Base-by-base conservation (phyloP, 306 rosid genomes). In the Sicyos baderoa region DNA sequence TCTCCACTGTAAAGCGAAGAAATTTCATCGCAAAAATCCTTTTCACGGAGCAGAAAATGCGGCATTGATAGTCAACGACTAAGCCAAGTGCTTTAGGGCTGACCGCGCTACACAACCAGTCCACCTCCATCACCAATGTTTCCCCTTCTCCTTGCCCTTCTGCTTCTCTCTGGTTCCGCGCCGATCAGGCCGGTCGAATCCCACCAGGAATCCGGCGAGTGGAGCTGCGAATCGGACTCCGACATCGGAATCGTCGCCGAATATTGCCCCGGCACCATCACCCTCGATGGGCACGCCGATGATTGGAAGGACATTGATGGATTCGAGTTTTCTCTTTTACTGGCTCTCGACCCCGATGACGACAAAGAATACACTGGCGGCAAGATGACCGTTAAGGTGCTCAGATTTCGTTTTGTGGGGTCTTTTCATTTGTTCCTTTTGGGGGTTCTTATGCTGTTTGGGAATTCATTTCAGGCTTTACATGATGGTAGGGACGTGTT, bases 221-320 rank as follows among this genome's bases (percentile, higher is more conserved):
- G 98, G 98, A 82, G 78, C 65, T 93, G 98, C 76, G 85, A 86
- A 10, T 79, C 88, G 56, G 84, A 71, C 75, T 80, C 91, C 40
- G 97, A 83, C 76, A 81, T 81, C 83, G 89, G 79, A 69, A 80
- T 89, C 18, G 77, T 73, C 45, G 79, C 88, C 72, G 81, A 81
- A 60, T 93, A 82, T 81, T 77, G 76, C 37, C 94, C 91, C 4
- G 98, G 95, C 0, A 40, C 86, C 51, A 65, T 93, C 25, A 87
- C 98, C 40, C 87, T 93, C 12, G 98, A 93, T 14, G 98, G 96
- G 29, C 95, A 83, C 60, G 83, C 89, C 47, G 98, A 93, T 32
- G 98, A 93, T 73, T 93, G 98, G 98, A 79, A 83, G 76, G 87
- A 79, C 80, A 80, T 86, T 79, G 96, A 84, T 75, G 96, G 84